phyloP scores from a whole-genome alignment of 2,329 filamentous ascomycete genomes.

The Botrytis byssoidea region DNA sequence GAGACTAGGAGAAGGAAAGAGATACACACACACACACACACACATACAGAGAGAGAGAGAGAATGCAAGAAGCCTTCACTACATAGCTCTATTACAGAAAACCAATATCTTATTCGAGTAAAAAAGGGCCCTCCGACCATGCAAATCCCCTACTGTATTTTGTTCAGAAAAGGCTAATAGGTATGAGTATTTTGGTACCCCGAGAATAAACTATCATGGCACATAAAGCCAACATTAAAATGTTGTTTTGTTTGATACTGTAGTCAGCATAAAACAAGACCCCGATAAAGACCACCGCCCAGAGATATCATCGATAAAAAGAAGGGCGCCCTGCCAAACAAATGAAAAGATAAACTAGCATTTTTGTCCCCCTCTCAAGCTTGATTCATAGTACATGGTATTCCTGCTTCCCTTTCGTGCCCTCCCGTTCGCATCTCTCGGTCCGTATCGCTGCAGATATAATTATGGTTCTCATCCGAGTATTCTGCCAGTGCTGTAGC shows the following conservation, averaged over 20 bases:
- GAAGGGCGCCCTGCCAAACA: conserved; percentile 25
- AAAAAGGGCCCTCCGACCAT: conserved; percentile 3
- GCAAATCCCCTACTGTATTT: conserved; percentile 10
- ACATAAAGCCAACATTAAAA: conserved; percentile 34
- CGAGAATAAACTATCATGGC: conserved; percentile 19
- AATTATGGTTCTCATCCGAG: background rate
- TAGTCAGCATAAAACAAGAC: conserved; percentile 9
- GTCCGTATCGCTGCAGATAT: background rate
- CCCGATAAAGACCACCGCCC: conserved; percentile 16
- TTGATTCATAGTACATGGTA: conserved; percentile 31
- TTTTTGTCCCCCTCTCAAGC: conserved; percentile 27
- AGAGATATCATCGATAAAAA: conserved; percentile 25
- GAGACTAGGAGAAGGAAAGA: background rate
- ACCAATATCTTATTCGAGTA: background rate
- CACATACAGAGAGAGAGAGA: background rate
- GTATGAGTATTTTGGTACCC: conserved; percentile 23
- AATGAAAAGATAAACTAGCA: conserved; percentile 27
- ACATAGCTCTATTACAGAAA: background rate
- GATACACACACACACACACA: background rate
- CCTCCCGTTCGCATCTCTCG: conserved; percentile 11
- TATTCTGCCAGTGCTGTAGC: conserved; percentile 20
- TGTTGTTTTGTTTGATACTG: conserved; percentile 26
- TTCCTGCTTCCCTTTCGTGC: conserved; percentile 26
- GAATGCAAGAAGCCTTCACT: background rate
- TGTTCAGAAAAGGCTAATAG: conserved; percentile 16